A percentile compares a stretch with the other conserved stretches of the same genome.
Conservation (phyloP, 1,284 basidiomycete species). For the Xanthoconium separans region DNA sequence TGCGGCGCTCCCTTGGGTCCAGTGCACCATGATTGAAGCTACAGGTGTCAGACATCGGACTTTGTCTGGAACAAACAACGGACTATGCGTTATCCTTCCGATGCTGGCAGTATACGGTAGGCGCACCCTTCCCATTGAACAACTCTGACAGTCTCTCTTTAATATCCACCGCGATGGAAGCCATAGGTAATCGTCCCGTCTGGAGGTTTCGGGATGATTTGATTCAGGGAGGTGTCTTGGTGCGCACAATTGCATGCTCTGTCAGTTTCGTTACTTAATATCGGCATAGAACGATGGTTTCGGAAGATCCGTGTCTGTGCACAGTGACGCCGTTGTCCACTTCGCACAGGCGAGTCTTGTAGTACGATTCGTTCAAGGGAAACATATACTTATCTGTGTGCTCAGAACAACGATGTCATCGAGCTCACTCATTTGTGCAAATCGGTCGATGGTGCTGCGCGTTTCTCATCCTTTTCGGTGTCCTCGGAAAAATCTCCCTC, state of each 20-base stretch:
- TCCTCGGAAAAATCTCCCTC: constrained; percentile 78
- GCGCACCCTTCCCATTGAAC: neutral
- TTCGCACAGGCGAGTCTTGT: constrained; percentile 62
- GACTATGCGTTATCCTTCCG: no score
- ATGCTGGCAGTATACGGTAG: constrained; percentile 80
- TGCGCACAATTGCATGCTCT: constrained; percentile 35
- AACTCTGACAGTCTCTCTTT: neutral
- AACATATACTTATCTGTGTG: neutral
- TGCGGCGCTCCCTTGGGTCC: no score
- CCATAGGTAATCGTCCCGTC: constrained; percentile 79
- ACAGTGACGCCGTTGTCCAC: constrained; percentile 77
- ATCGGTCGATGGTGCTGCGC: constrained; percentile 72
- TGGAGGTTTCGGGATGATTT: constrained; percentile 69
- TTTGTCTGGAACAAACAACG: no score
- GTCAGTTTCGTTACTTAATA: neutral
- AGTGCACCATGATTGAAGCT: no score
- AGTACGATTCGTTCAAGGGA: neutral
- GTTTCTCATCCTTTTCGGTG: constrained; percentile 72
- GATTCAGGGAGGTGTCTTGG: constrained; percentile 83
- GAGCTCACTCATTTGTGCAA: constrained; percentile 77
- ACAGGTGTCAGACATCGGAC: no score
- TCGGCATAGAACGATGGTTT: constrained; percentile 62
- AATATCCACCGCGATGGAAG: constrained; percentile 80
- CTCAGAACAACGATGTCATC: constrained; percentile 79
- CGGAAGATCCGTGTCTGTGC: constrained; percentile 70